phyloP scores from a whole-genome alignment of 2,329 filamentous ascomycete species.

The Claviceps lovelessii region DNA sequence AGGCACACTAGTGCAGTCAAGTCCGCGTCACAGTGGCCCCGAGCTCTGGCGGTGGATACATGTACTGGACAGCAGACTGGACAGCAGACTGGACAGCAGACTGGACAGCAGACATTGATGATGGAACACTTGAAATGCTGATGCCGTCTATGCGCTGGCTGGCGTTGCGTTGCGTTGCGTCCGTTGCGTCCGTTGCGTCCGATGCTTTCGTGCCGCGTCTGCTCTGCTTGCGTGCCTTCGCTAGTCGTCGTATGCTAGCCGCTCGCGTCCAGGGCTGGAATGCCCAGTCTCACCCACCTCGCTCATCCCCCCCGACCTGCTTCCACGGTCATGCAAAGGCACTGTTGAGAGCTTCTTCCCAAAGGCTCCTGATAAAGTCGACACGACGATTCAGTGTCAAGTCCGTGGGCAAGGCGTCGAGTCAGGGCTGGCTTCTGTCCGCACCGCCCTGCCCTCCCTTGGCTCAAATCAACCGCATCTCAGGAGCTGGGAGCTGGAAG shows the following conservation, averaged over 20 bases:
- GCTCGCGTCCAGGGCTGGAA: neutral
- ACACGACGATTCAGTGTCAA: neutral
- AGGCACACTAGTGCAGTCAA: neutral
- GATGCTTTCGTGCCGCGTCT: neutral
- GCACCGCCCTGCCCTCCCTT: neutral
- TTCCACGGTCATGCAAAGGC: neutral
- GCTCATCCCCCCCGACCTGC: neutral
- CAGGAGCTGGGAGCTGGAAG: too few species aligned
- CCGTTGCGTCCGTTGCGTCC: too few species aligned
- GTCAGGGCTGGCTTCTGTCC: too few species aligned
- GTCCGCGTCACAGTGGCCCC: neutral
- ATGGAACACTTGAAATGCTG: neutral
- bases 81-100: too few species aligned
- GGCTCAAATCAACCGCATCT: neutral
- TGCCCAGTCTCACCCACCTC: neutral
- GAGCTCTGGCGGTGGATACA: neutral
- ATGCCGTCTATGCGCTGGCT: neutral
- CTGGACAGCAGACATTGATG: neutral
- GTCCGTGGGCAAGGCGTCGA: too few species aligned
- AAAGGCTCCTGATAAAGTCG: neutral
- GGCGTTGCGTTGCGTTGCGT: neutral
- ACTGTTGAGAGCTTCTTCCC: neutral
- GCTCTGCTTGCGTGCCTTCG: neutral
- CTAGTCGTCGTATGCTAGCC: neutral
- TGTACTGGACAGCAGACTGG: neutral